Base-by-base conservation (phyloP, 176 grass and related monocot genomes). In the Neostapfia colusana region DNA sequence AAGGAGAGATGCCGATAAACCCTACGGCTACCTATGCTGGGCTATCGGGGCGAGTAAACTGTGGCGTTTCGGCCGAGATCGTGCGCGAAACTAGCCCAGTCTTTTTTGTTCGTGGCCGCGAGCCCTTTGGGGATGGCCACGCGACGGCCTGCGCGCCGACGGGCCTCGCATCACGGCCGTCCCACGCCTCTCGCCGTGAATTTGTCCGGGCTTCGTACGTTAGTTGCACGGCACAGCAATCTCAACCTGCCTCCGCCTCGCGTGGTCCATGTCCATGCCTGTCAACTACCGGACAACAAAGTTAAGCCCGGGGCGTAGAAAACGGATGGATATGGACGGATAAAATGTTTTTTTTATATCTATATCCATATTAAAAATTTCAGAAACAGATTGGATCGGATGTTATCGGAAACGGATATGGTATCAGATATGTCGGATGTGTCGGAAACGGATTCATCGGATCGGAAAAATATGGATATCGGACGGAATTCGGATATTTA, bases 1-100 rank as follows among this genome's bases (percentile, higher is more conserved):
- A n/a, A 43, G 7, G 54, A 65, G 51, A 76, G 57, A 21, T 28
- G 68, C 70, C 40, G 81, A 81, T 77, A 77, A 84, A 84, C 86
- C 86, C 86, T 88, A 80, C 49, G 20, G 24, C 31, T 31, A n/a
- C n/a, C 20, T 67, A 23, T 10, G 43, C 25, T 75, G 81, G 81
- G 75, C 85, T 28, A 10, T 31, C 10, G 1, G 4, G 23, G 40
- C n/a, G 39, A 60, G 57, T 20, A 55, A 23, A 55, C 23, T 4
- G 7, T 11, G 23, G 44, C 15, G 15, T 1, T 8, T 58, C 56
- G 3, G 31, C 24, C 57, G 10, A 23, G 35, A 40, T 38, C 56
- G n/a, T 70, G n/a, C 16, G 13, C 24, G 0, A 10, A 34, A 20
- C 18, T 39, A 7, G 36, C 21, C 24, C 18, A 2, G 16, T 21